These are phyloP conservation scores for Beta lomatogona DNA, from an alignment of 179 eudicot species.

Conservation along the genomic window DNA sequence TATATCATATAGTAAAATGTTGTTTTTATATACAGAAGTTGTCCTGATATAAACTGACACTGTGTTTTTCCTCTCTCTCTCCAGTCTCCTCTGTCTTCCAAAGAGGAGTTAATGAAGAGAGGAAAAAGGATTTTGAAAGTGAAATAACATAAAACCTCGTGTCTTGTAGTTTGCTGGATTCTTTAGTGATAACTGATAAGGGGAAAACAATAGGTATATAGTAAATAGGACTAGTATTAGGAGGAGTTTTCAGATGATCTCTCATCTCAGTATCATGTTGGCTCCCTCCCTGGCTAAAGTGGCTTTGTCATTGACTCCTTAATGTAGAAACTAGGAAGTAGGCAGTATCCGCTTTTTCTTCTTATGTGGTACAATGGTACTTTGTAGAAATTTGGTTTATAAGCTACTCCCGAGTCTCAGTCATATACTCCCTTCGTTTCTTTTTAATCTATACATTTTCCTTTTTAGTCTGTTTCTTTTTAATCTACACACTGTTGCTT, in stretches of 20 bases:
- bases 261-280: no score
- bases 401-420: no score
- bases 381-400: no score
- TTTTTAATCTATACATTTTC: no score
- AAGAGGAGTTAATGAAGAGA: conserved; percentile 31
- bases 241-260: no score
- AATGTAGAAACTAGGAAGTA: no score
- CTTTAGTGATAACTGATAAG: conserved; percentile 2
- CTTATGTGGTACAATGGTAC: no score
- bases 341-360: not conserved
- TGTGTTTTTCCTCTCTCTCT: not conserved
- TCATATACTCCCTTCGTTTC: no score
- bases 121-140: conserved; percentile 25
- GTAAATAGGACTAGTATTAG: not conserved
- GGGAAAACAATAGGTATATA: not conserved
- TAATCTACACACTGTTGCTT: no score
- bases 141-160: conserved; percentile 33
- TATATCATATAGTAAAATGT: not conserved
- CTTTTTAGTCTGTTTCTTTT: no score
- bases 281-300: no score
- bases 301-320: no score
- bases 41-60: conserved; percentile 11
- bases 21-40: not conserved
- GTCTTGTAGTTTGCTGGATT: conserved; percentile 23
- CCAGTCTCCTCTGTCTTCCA: conserved; percentile 1